Evolutionary conservation across 169 alveolate genomes (phyloP), one percentile per base, ranked within the genome.

Genomic region (Plasmodium gaboni): DNA sequence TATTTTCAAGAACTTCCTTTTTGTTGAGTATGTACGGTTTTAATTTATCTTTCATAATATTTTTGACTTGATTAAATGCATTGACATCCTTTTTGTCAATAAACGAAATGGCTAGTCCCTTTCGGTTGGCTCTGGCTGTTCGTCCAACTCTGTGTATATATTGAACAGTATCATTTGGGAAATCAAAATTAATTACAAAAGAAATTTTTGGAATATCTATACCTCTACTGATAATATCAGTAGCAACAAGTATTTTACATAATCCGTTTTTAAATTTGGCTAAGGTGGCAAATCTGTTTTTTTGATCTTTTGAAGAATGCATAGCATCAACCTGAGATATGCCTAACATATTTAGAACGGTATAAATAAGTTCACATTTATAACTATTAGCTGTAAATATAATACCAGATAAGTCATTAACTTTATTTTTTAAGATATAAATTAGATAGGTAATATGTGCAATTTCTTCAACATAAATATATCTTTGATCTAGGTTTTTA

Each of bases 211-310:
- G 99, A 28, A 99, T 96, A 92, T 99, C 99, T 17, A 99, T 93
- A n/a, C 99, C 99, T 89, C 99, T 88, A 28, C 99, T 96, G 10
- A 99, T 99, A 2, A 99, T 96, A 88, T 98, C 99, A 7, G 99
- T 98, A 24, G 99, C 99, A 0, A 97, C 96, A 10, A 97, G 92
- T 15, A 97, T 55, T 64, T 96, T 83, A 60, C 95, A 87, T 46
- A 94, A 96, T 38, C 98, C 98, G 17, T 97, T 93, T 87, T 99
- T 98, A 92, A 99, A 98, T 90, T 97, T 98, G 50, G 97, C 96
- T 15, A 99, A 94, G 26, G 98, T 96, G 19, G 98, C 98, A 61
- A 96, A 88, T 70, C 99, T 94, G 89, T 97, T 97, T 22, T 96
- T 89, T 87, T 98, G 98, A 69, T 98, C 96, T 97, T 97, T 95